Evolutionary conservation across 768 basidiomycete genomes (phyloP).

Genomic region (Goffeauzyma gilvescens): DNA sequence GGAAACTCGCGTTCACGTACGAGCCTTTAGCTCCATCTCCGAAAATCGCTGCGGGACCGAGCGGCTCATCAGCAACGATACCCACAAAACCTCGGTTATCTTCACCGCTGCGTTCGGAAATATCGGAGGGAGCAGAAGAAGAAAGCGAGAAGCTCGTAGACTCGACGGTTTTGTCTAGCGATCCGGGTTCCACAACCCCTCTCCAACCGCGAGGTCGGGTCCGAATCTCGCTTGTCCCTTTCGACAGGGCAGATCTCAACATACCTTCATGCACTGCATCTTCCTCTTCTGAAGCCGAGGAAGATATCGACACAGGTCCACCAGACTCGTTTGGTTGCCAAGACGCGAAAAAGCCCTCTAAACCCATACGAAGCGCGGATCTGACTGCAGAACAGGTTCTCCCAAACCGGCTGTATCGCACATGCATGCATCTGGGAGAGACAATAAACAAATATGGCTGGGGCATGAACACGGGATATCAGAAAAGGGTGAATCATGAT

Average conservation of each 20-base stretch:
- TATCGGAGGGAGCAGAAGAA: neutral
- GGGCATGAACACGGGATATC: slow-evolving; percentile 62
- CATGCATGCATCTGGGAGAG: slow-evolving; percentile 59
- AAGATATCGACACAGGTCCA: neutral
- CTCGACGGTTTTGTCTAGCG: neutral
- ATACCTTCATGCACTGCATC: slow-evolving; percentile 12
- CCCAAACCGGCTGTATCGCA: slow-evolving; percentile 53
- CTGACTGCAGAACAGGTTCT: slow-evolving; percentile 34
- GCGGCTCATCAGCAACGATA: too few relatives aligned
- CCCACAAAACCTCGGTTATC: too few relatives aligned
- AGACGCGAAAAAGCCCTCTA: too few relatives aligned
- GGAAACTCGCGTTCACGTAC: slow-evolving; percentile 65
- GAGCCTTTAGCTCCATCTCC: neutral
- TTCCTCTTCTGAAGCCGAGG: neutral
- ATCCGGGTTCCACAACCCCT: neutral
- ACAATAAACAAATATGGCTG: slow-evolving; percentile 73
- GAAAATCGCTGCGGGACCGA: neutral
- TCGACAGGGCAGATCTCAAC: slow-evolving; percentile 4
- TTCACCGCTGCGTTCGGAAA: too few relatives aligned
- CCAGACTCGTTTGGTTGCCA: too few relatives aligned
- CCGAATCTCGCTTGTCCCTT: slow-evolving; percentile 5
- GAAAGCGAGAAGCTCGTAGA: neutral
- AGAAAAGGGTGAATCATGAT: slow-evolving; percentile 73
- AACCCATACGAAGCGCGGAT: too few relatives aligned
- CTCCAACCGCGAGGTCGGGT: neutral